Evolutionary conservation across 1,139 yeast genomes (phyloP).

Genomic region (Pichiaceae sp.): DNA sequence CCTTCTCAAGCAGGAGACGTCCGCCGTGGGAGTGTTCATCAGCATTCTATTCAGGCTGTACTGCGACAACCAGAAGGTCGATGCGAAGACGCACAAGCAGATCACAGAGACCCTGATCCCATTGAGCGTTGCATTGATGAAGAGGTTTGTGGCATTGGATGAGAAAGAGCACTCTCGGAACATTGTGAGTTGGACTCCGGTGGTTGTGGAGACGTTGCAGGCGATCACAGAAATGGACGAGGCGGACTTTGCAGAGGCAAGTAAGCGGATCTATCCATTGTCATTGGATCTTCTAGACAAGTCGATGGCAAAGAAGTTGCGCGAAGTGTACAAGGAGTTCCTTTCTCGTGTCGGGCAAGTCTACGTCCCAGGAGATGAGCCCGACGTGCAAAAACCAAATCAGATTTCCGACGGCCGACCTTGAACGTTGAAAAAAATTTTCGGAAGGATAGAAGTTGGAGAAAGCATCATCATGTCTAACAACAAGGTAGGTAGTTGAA

Average conservation of each 20-base stretch:
- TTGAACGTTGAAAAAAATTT: too few relatives aligned
- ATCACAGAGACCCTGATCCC: constrained; percentile 56
- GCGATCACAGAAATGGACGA: constrained; percentile 75
- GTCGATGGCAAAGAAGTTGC: constrained; percentile 60
- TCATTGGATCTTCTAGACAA: constrained; percentile 62
- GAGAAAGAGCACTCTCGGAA: constrained; percentile 73
- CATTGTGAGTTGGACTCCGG: constrained; percentile 84
- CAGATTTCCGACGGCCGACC: not conserved
- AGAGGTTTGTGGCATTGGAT: constrained; percentile 64
- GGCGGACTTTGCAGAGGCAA: constrained; percentile 56
- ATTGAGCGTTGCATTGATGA: constrained; percentile 61
- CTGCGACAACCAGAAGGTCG: constrained; percentile 46
- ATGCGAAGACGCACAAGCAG: constrained; percentile 25
- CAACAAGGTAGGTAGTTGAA: constrained; percentile 1
- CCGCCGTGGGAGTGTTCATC: constrained; percentile 81
- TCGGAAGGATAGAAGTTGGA: too few relatives aligned
- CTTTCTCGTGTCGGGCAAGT: constrained; percentile 65
- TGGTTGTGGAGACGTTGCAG: constrained; percentile 75
- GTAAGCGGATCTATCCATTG: constrained; percentile 61
- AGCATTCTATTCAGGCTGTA: constrained; percentile 75
- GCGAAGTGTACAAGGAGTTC: constrained; percentile 59
- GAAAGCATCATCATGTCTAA: too few relatives aligned
- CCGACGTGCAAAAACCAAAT: not conserved
- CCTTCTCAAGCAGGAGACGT: constrained; percentile 82
- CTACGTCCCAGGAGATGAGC: constrained; percentile 19